Evolutionary conservation across 2,329 filamentous ascomycete species (phyloP).

Genomic region (Emericellopsis cladophorae): DNA sequence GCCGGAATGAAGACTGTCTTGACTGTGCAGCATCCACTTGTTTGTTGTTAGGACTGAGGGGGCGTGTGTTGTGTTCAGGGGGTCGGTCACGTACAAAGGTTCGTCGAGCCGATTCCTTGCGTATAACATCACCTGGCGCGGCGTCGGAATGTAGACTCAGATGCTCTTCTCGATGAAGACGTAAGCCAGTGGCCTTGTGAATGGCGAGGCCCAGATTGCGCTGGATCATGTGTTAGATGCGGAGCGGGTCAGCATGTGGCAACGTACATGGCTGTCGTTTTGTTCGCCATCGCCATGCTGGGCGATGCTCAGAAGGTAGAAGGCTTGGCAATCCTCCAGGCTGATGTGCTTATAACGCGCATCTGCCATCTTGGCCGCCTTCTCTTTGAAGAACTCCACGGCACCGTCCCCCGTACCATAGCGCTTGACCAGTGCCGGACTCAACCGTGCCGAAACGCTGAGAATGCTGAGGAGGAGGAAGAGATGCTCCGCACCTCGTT

Average conservation of each 20-base stretch:
- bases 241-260: background rate
- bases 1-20: slow-evolving; percentile 43
- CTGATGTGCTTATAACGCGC: slow-evolving; percentile 40
- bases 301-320: slow-evolving; percentile 45
- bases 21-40: slow-evolving; percentile 47
- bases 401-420: slow-evolving; percentile 39
- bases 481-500: slow-evolving; percentile 34
- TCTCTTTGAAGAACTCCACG: slow-evolving; percentile 39
- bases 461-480: slow-evolving; percentile 44
- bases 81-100: slow-evolving; percentile 30
- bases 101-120: slow-evolving; percentile 41
- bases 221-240: slow-evolving; percentile 12
- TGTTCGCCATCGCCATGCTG: slow-evolving; percentile 43
- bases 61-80: background rate
- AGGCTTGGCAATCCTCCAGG: slow-evolving; percentile 43
- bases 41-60: background rate
- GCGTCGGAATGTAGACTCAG: slow-evolving; percentile 13
- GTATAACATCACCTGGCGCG: slow-evolving; percentile 29
- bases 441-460: slow-evolving; percentile 43
- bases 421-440: slow-evolving; percentile 29
- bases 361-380: slow-evolving; percentile 31
- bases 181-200: slow-evolving; percentile 41
- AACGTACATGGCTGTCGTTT: slow-evolving; percentile 39
- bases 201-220: slow-evolving; percentile 45
- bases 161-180: slow-evolving; percentile 37